Percentiles rank a stretch among this genome's conserved stretches.
Evolutionary conservation across 768 basidiomycete species (phyloP).

Genomic region (Mycena olivaceomarginata): DNA sequence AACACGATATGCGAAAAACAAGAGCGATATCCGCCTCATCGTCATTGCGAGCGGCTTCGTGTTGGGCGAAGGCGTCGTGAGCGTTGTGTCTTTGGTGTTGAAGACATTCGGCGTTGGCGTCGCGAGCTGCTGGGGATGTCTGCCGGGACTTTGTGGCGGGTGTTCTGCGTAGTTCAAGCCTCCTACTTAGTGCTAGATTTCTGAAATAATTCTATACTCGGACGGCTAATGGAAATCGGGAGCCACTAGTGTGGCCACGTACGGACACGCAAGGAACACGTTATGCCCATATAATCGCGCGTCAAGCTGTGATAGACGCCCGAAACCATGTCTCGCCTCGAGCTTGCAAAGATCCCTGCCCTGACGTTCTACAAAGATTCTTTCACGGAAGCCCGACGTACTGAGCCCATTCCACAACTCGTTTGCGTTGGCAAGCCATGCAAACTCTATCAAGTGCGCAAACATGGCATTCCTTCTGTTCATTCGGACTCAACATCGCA

Average conservation of each 20-base stretch:
- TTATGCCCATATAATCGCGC: background rate
- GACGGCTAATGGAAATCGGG: no score
- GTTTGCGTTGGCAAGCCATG: conserved; percentile 89
- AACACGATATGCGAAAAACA: conserved; percentile 68
- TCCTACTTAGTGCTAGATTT: background rate
- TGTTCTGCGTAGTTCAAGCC: conserved; percentile 64
- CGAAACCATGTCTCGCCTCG: conserved; percentile 77
- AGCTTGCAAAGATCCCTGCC: conserved; percentile 82
- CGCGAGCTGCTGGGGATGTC: conserved; percentile 92
- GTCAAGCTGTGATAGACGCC: conserved; percentile 22
- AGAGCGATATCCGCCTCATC: conserved; percentile 83
- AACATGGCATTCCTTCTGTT: background rate
- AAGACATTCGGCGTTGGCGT: conserved; percentile 85
- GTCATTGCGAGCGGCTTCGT: conserved; percentile 97
- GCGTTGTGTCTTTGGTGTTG: conserved; percentile 85
- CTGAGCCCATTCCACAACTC: conserved; percentile 84
- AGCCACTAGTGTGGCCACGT: background rate
- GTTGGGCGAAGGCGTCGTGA: conserved; percentile 94
- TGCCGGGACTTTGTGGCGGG: conserved; percentile 82
- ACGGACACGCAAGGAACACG: conserved; percentile 21
- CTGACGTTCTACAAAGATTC: conserved; percentile 87
- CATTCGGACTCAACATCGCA: background rate
- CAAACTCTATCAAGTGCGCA: conserved; percentile 73
- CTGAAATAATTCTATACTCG: no score
- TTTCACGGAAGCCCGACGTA: conserved; percentile 80